Evolutionary conservation across 306 rosid species (phyloP).

Genomic region (Glycine latifolia): DNA sequence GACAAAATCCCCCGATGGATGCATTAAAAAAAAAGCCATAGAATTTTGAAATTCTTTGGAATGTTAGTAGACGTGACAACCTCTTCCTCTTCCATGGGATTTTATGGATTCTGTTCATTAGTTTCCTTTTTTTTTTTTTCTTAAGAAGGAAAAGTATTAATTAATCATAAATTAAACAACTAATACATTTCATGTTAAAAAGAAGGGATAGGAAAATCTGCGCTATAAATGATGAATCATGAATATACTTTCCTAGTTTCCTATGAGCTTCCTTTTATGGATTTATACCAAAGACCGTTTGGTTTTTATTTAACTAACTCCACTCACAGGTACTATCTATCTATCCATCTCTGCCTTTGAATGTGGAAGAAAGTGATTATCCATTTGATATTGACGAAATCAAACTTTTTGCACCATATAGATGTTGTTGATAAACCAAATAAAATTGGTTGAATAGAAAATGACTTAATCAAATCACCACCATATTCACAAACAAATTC

Average conservation of each 20-base stretch:
- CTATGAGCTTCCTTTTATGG: slow-evolving; percentile 39
- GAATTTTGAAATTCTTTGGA: not conserved
- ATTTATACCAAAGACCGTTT: slow-evolving; percentile 38
- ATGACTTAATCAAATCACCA: slow-evolving; percentile 17
- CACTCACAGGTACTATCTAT: slow-evolving; percentile 33
- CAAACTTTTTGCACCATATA: slow-evolving; percentile 31
- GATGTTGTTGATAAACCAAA: slow-evolving; percentile 29
- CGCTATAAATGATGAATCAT: not conserved
- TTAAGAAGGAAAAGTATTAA: not conserved
- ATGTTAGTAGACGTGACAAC: not conserved
- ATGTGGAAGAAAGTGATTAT: slow-evolving; percentile 52
- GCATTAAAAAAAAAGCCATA: not conserved
- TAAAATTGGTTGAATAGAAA: slow-evolving; percentile 11
- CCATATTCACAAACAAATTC: slow-evolving; percentile 1
- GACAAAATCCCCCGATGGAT: not conserved
- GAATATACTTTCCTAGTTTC: slow-evolving; percentile 32
- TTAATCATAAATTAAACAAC: not conserved
- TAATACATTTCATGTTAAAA: not conserved
- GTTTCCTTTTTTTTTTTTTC: not conserved
- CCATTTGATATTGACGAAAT: slow-evolving; percentile 41
- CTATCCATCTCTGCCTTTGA: slow-evolving; percentile 48
- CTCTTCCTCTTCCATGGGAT: not conserved
- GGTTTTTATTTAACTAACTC: slow-evolving; percentile 36
- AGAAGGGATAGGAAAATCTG: not conserved
- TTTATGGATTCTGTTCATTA: not conserved